phyloP scores from a whole-genome alignment of 352 stramenopile species.

The Phytophthora brassicae region DNA sequence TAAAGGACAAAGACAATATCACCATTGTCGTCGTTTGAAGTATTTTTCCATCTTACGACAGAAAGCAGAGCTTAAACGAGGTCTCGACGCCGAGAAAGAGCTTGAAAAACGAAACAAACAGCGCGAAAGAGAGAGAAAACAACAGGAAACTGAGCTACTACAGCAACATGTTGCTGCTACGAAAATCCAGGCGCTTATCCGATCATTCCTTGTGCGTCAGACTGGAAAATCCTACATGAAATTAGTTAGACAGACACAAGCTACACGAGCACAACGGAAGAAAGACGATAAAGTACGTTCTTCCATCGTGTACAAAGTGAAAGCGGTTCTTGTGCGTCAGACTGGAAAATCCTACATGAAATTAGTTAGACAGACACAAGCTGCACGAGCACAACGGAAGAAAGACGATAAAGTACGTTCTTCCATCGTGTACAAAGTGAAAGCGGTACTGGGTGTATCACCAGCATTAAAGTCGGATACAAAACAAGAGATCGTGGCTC shows the following conservation, averaged over 20 bases:
- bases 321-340: constrained; percentile 36
- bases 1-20: constrained; percentile 59
- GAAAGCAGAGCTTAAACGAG: constrained; percentile 43
- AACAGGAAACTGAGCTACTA: constrained; percentile 20
- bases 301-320: constrained; percentile 45
- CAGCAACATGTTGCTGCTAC: constrained; percentile 36
- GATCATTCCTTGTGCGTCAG: constrained; percentile 37
- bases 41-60: constrained; percentile 70
- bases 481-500: constrained; percentile 41
- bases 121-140: constrained; percentile 26
- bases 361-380: constrained; percentile 51
- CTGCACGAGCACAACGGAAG: constrained; percentile 38
- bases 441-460: constrained; percentile 37
- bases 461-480: constrained; percentile 62
- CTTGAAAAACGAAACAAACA: constrained; percentile 32
- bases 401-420: constrained; percentile 43
- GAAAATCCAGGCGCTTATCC: constrained; percentile 43
- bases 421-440: constrained; percentile 45
- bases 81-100: constrained; percentile 33
- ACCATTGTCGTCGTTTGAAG: constrained; percentile 56
- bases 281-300: constrained; percentile 43
- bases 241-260: constrained; percentile 51
- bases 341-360: constrained; percentile 50
- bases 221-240: constrained; percentile 50
- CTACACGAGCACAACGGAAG: constrained; percentile 38